Evolutionary conservation across 2,329 filamentous ascomycete genomes (phyloP).

Genomic region (Gyromitra esculenta): DNA sequence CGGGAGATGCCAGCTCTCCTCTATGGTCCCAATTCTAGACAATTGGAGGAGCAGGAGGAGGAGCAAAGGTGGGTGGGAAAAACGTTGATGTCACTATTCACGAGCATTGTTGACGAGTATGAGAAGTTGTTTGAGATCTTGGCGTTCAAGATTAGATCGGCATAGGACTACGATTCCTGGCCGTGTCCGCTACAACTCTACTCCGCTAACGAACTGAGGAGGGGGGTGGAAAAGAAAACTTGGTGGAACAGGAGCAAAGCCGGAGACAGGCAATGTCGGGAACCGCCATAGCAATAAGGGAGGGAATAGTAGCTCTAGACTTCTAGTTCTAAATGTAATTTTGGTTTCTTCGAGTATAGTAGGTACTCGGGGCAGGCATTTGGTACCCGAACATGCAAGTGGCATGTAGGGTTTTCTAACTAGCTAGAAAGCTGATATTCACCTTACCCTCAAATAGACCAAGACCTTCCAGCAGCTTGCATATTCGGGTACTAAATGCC

Average conservation of each 20-base stretch:
- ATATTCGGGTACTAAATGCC: too few species aligned
- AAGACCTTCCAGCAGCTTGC: too few species aligned
- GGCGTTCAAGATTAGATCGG: slow-evolving; percentile 36
- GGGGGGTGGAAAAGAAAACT: slow-evolving; percentile 1
- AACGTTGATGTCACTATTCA: slow-evolving; percentile 46
- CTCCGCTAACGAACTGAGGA: slow-evolving; percentile 5
- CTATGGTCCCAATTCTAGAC: slow-evolving; percentile 16
- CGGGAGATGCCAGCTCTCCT: slow-evolving; percentile 6
- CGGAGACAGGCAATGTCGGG: slow-evolving; percentile 36
- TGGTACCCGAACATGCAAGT: too few species aligned
- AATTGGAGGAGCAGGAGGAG: slow-evolving; percentile 38
- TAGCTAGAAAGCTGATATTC: too few species aligned
- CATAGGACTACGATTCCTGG: slow-evolving; percentile 48
- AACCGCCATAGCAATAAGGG: slow-evolving; percentile 19
- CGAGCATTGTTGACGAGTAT: slow-evolving; percentile 39
- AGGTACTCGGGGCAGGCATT: neutral
- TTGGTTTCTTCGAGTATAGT: neutral
- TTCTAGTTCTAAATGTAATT: neutral
- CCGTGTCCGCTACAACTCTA: slow-evolving; percentile 6
- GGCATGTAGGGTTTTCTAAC: too few species aligned
- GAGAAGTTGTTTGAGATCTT: slow-evolving; percentile 40
- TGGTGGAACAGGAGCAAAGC: slow-evolving; percentile 34
- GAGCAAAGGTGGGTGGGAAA: slow-evolving; percentile 7
- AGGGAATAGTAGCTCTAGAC: too few species aligned
- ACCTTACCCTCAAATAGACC: too few species aligned